phyloP scores from a whole-genome alignment of 192 early-diverging fungal genomes.

The Kappamyces sp. region DNA sequence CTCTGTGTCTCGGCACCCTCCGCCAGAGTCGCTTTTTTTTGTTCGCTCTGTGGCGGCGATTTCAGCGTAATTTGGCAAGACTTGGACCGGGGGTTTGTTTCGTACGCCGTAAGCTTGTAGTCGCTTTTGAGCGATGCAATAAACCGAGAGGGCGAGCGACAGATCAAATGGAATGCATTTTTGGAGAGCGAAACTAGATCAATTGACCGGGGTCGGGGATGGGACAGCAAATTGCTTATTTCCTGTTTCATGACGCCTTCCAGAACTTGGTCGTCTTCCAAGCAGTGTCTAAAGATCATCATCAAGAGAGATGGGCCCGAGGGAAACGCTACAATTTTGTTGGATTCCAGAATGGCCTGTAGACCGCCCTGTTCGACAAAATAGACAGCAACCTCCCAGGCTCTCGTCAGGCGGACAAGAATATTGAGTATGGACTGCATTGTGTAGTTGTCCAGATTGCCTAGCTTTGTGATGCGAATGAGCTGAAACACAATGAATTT shows the following conservation, averaged over 20 bases:
- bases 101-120: too few species aligned
- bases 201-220: too few species aligned
- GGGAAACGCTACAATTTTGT: conserved; percentile 60
- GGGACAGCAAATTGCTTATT: background rate
- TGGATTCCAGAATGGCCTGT: conserved; percentile 53
- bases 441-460: conserved; percentile 36
- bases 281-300: conserved; percentile 83
- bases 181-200: too few species aligned
- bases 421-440: conserved; percentile 70
- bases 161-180: too few species aligned
- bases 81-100: too few species aligned
- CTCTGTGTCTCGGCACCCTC: too few species aligned
- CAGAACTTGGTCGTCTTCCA: conserved; percentile 66
- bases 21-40: too few species aligned
- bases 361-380: conserved; percentile 69
- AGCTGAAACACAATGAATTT: conserved; percentile 3
- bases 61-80: too few species aligned
- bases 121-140: too few species aligned
- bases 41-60: too few species aligned
- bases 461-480: conserved; percentile 23
- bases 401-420: conserved; percentile 74
- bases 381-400: conserved; percentile 49
- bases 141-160: too few species aligned
- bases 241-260: conserved; percentile 17
- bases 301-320: conserved; percentile 73